A percentile compares a stretch with the other conserved stretches of the same genome.
Conservation (phyloP, 73 alveolate species). For the Paramecium sexaurelia region DNA sequence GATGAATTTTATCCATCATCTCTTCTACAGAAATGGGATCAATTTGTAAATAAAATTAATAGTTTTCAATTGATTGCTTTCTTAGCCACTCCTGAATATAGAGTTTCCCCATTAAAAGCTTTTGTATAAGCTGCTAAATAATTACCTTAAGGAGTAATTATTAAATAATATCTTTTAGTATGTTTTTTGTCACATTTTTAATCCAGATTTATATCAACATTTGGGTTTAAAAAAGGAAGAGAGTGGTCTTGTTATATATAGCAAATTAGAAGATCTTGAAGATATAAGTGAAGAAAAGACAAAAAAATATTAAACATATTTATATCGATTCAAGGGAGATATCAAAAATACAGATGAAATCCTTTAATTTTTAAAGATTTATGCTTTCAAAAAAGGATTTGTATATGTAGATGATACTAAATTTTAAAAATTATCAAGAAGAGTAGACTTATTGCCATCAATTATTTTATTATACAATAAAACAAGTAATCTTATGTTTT, state of each 20-base stretch:
- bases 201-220: neutral
- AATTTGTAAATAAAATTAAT: slow-evolving; percentile 15
- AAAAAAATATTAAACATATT: neutral
- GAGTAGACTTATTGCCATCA: slow-evolving; percentile 41
- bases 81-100: slow-evolving; percentile 48
- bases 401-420: slow-evolving; percentile 54
- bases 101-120: slow-evolving; percentile 34
- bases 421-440: slow-evolving; percentile 41
- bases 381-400: slow-evolving; percentile 51
- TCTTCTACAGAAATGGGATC: neutral
- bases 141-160: slow-evolving; percentile 47
- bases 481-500: neutral
- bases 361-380: slow-evolving; percentile 3
- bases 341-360: slow-evolving; percentile 47
- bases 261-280: slow-evolving; percentile 31
- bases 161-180: neutral
- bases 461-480: slow-evolving; percentile 37
- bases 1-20: slow-evolving; percentile 60
- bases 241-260: neutral
- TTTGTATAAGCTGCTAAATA: slow-evolving; percentile 38
- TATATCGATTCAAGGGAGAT: slow-evolving; percentile 17
- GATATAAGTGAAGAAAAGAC: neutral
- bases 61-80: slow-evolving; percentile 23
- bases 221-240: neutral
- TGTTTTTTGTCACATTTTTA: slow-evolving; percentile 49